Evolutionary conservation across 352 stramenopile species (phyloP), one percentile per base, ranked within the genome.

Genomic region (Thraustochytrium sp.): DNA sequence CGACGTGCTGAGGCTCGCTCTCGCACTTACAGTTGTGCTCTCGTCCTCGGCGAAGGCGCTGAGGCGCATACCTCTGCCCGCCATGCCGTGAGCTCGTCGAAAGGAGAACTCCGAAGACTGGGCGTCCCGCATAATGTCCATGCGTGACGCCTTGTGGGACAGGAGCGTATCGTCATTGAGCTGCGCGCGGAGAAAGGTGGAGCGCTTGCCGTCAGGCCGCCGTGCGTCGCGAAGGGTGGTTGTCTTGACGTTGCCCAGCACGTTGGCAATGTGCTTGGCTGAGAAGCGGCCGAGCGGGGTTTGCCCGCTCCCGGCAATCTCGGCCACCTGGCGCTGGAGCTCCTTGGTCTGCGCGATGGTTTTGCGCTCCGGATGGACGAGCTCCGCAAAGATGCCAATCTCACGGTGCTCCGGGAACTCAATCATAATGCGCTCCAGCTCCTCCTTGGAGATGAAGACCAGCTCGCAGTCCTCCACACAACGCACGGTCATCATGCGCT

Each of bases 341-440:
- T 82, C 74, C 37, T 82, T 82, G 34, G 11, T 48, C 42, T 82
- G 40, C 36, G 37, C 44, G 23, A 82, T 31, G 8, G 74, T 82
- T 40, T 42, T 68, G 16, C 29, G 31, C 37, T 76, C 74, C 11
- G 40, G 36, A 13, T 73, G 18, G 13, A 76, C 38, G 46, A 84
- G 56, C 37, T 84, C 61, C 18, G 61, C 56, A 29, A 84, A 84
- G 37, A 84, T 84, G 18, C 76, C 76, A 0, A 84, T 82, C 8
- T 3, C 85, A 16, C 65, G 61, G 63, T 84, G 76, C 65, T 84
- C 76, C 8, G 76, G 76, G 29, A 84, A 84, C 49, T 84, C 76
- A 21, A 83, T 18, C 55, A 83, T 65, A 65, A 84, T 84, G 21
- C 63, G 56, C 44, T 84, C 76, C 37, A 84, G 85, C 31, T 84